phyloP scores from a whole-genome alignment of 768 basidiomycete species.

The Hysterangium stoloniferum region DNA sequence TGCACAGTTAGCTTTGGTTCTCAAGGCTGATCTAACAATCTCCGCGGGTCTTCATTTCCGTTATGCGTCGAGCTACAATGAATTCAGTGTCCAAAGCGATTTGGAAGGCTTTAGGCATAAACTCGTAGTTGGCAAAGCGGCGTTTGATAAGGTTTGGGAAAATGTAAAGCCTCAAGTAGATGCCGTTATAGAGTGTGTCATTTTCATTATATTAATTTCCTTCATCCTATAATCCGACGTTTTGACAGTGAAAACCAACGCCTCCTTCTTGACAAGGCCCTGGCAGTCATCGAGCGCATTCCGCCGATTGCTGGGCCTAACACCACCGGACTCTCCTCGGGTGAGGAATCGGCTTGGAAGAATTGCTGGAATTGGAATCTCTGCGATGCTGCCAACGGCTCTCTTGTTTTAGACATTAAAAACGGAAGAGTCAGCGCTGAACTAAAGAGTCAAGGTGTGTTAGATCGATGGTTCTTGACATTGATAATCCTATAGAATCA shows the following conservation, averaged over 20 bases:
- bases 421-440: constrained; percentile 91
- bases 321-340: constrained; percentile 31
- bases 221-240: not conserved
- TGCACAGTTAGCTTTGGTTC: constrained; percentile 77
- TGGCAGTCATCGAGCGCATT: constrained; percentile 75
- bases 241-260: constrained; percentile 63
- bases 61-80: constrained; percentile 93
- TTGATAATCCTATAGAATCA: not conserved
- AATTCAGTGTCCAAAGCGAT: constrained; percentile 88
- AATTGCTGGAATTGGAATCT: constrained; percentile 99
- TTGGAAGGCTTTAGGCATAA: constrained; percentile 85
- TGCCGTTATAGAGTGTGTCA: constrained; percentile 63
- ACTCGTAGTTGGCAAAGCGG: constrained; percentile 65
- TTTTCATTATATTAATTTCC: not conserved
- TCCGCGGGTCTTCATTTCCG: constrained; percentile 97
- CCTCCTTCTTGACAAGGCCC: constrained; percentile 79
- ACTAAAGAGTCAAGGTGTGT: constrained; percentile 81
- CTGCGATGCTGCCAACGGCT: constrained; percentile 91
- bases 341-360: constrained; percentile 94
- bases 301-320: constrained; percentile 45
- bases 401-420: constrained; percentile 78
- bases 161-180: constrained; percentile 89
- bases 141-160: constrained; percentile 91
- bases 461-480: not conserved
- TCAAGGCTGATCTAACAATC: constrained; percentile 92